Evolutionary conservation across 345 rosid species (phyloP).

Genomic region (Gossypium raimondii): DNA sequence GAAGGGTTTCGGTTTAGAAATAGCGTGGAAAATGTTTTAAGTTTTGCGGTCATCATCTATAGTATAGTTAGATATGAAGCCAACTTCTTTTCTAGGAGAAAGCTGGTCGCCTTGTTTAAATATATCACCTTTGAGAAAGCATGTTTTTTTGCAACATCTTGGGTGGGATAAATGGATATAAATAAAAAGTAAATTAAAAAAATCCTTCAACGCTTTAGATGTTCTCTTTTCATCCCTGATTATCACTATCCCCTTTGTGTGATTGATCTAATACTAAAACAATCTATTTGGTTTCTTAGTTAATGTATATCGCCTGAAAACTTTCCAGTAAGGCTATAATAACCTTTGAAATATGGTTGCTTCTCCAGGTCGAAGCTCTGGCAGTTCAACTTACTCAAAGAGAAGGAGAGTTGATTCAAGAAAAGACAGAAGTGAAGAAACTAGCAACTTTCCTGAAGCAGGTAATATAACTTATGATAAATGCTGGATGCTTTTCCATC

Average conservation of each 20-base stretch:
- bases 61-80: background rate
- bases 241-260: background rate
- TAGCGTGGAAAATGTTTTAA: background rate
- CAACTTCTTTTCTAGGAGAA: background rate
- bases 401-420: slow-evolving; percentile 93
- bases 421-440: slow-evolving; percentile 94
- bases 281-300: slow-evolving; percentile 2
- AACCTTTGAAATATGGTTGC: slow-evolving; percentile 19
- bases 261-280: background rate
- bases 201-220: background rate
- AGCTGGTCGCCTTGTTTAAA: background rate
- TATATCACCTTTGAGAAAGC: background rate
- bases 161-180: background rate
- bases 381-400: slow-evolving; percentile 93
- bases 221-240: background rate
- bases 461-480: slow-evolving; percentile 34
- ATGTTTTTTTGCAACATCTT: background rate
- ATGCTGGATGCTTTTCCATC: background rate
- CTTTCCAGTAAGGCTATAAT: slow-evolving; percentile 7
- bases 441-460: slow-evolving; percentile 84
- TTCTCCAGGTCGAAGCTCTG: slow-evolving; percentile 86
- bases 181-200: background rate
- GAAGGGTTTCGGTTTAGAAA: background rate
- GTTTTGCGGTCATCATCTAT: background rate
- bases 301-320: slow-evolving; percentile 4